Evolutionary conservation across 257 asterid genomes (phyloP), one percentile per base, ranked within the genome.

Genomic region (Primulina huaijiensis): DNA sequence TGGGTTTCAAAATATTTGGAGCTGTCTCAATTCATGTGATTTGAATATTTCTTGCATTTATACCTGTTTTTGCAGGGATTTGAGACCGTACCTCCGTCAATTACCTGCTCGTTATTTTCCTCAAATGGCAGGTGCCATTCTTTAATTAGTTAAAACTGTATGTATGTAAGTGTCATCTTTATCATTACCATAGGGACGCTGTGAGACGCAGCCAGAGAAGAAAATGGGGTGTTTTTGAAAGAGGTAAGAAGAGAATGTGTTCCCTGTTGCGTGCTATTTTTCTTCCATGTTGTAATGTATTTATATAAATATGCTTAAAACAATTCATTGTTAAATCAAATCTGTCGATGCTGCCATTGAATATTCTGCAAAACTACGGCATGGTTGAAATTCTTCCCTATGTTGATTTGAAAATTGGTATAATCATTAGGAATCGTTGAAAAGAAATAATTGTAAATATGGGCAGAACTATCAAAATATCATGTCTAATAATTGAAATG

Each of bases 81-180:
- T 57, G 43, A 75, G 70, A 52, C 65, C 64, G 46, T 68, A 72
- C 80, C 75, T 31, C 60, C 38, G 65, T 74, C 33, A 33, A 37
- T 65, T 62, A 64, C 78, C 84, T 76, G 84, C 83, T 77, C 30
- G 74, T 64, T 73, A 78, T 75, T 75, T 70, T 60, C 75, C 58
- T 62, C 72, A 70, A 74, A 76, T 65, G 75, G 81, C 77, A 74
- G 87, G 88, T 61, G 71, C 62, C 75, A 86, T 86, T 92, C 87
- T 82, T 86, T 86, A 64, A 76, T 77, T 81, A 65, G 70, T 83
- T 74, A 30, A 79, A 80, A 2, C 78, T 82, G 88, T 87, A 78
- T 80, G 88, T 84, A 85, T 74, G 78, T 83, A 65, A 65, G 73
- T 77, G 33, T 69, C 69, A 63, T 72, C 67, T 75, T 67, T 63